Base-by-base conservation (phyloP, 169 alveolate species). In the Cryptosporidium ubiquitum region DNA sequence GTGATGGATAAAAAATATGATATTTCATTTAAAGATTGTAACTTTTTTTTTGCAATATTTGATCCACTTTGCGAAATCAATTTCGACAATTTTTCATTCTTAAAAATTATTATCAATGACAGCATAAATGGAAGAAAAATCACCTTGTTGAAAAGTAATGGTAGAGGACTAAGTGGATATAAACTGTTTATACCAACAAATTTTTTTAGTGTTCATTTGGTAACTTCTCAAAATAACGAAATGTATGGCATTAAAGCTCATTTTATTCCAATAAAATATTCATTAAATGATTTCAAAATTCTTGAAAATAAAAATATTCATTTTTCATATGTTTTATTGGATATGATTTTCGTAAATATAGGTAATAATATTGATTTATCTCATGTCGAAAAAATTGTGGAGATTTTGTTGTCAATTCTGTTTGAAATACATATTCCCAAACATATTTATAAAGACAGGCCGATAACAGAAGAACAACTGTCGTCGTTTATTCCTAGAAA, bases 21-120 rank as follows among this genome's bases (percentile, higher is more conserved):
- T 47, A 64, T 86, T 47, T 74, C 84, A 37, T 61, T 86, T 40
- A 51, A 66, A 39, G 91, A 70, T 29, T 86, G 93, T 66, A 70
- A 84, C 42, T 70, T 74, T 52, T 42, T 91, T 40, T 74, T 69
- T 26, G 86, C 86, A 20, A 70, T 91, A 26, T 69, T 91, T 26
- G 93, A 91, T 29, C 93, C 93, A 23, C 84, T 84, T 49, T 84
- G 89, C 14, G 91, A 91, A 85, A 55, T 91, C 16, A 84, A 71
- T 18, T 84, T 60, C n/a, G 93, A 91, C 10, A 68, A 44, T 29
- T 64, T 84, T 16, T 61, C 91, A 20, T 33, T 70, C 68, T 73
- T 91, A 20, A 55, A 57, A 52, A 70, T 91, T 16, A 52, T 64
- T n/a, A 40, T 61, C 29, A 91, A 70, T 39, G 91, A 91, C 18